Percentiles rank a stretch among this genome's conserved stretches.
Conservation (phyloP, 192 early-diverging fungal genomes). For the Entophlyctis luteolus region DNA sequence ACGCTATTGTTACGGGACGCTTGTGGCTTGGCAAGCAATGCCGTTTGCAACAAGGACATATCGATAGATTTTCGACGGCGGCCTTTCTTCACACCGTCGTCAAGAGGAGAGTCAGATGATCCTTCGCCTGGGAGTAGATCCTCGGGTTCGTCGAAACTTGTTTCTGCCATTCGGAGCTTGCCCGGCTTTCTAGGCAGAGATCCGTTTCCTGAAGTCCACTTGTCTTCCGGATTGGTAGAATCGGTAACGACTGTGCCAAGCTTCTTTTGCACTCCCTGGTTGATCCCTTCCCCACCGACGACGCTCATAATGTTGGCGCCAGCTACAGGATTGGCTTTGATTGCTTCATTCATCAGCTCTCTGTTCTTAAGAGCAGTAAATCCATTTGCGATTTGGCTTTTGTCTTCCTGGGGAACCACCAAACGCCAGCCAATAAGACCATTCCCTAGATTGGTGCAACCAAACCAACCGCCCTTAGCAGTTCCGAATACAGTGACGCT, state of each 20-base stretch:
- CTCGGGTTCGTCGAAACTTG: background rate
- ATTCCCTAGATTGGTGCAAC: conserved; percentile 49
- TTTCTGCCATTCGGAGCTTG: conserved; percentile 11
- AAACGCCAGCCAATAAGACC: conserved; percentile 50
- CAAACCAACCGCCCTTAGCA: conserved; percentile 37
- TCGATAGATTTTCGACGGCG: conserved; percentile 24
- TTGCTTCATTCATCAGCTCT: conserved; percentile 26
- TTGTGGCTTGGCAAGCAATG: conserved; percentile 21
- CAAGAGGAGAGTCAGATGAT: background rate
- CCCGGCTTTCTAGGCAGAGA: conserved; percentile 7
- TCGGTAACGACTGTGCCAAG: conserved; percentile 20
- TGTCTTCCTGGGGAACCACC: conserved; percentile 40
- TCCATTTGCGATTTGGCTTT: conserved; percentile 25
- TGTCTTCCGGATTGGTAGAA: conserved; percentile 32
- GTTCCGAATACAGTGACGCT: conserved; percentile 31
- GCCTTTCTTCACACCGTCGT: background rate
- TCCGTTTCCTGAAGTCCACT: conserved; percentile 13
- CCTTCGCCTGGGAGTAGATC: conserved; percentile 3
- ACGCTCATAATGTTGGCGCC: conserved; percentile 22
- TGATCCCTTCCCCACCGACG: background rate
- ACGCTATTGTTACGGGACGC: conserved; percentile 19
- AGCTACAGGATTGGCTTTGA: conserved; percentile 21
- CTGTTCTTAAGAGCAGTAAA: conserved; percentile 26
- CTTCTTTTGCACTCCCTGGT: background rate
- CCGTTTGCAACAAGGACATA: conserved; percentile 20